These are phyloP conservation scores for Hydnomerulius pinastri DNA, from an alignment of 768 basidiomycete species.

Conservation along the genomic window DNA sequence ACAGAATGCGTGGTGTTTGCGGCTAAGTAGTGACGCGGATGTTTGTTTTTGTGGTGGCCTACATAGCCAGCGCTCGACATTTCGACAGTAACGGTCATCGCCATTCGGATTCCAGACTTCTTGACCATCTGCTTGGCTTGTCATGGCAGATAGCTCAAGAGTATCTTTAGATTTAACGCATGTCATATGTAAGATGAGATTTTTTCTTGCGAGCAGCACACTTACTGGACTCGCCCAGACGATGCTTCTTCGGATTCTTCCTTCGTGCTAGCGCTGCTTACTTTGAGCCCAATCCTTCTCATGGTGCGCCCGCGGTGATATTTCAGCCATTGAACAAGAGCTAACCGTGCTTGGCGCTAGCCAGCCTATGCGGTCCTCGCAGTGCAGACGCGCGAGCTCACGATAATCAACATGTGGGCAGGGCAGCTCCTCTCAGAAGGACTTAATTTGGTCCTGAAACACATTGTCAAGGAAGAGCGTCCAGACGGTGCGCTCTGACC, in stretches of 20 bases:
- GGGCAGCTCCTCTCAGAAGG: slow-evolving; percentile 76
- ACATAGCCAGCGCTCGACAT: too few species aligned
- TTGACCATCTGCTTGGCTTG: too few species aligned
- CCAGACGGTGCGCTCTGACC: slow-evolving; percentile 53
- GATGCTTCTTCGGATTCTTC: slow-evolving; percentile 62
- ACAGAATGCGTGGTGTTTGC: too few species aligned
- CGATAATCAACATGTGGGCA: slow-evolving; percentile 82
- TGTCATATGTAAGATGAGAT: slow-evolving; percentile 53
- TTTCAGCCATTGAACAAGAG: not conserved
- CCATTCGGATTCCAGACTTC: too few species aligned
- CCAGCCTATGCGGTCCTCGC: slow-evolving; percentile 78
- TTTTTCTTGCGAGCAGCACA: not conserved
- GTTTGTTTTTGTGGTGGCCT: too few species aligned
- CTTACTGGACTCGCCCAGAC: slow-evolving; percentile 40
- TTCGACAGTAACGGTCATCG: too few species aligned
- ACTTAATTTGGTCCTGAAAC: slow-evolving; percentile 71
- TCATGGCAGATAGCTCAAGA: slow-evolving; percentile 19
- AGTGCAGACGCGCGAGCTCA: slow-evolving; percentile 74
- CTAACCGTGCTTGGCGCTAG: slow-evolving; percentile 37
- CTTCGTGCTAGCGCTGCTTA: slow-evolving; percentile 59
- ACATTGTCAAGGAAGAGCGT: slow-evolving; percentile 63
- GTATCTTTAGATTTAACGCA: slow-evolving; percentile 66
- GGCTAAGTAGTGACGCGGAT: too few species aligned
- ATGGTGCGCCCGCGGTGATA: slow-evolving; percentile 50
- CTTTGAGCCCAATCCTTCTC: slow-evolving; percentile 68